Evolutionary conservation across 495 filamentous ascomycete genomes (phyloP).

Genomic region (Penicillium daleae): DNA sequence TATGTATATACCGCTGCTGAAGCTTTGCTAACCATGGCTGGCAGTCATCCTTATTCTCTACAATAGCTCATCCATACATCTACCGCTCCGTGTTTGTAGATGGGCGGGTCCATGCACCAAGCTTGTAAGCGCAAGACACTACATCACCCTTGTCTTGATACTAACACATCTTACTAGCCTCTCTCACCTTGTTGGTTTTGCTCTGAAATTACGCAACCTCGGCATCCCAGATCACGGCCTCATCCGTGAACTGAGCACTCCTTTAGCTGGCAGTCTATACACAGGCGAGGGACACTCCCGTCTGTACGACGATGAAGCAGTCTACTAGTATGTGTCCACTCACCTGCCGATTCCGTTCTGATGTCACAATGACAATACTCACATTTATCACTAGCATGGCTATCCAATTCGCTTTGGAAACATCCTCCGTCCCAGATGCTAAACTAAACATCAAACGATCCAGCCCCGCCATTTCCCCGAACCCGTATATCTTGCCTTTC

Average conservation of each 20-base stretch:
- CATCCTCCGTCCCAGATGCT: constrained; percentile 62
- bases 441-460: constrained; percentile 55
- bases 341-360: constrained; percentile 1
- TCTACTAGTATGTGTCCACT: constrained; percentile 71
- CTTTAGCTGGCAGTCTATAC: constrained; percentile 90
- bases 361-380: constrained; percentile 15
- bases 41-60: constrained; percentile 82
- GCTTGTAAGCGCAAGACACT: constrained; percentile 63
- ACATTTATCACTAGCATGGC: constrained; percentile 61
- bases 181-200: constrained; percentile 89
- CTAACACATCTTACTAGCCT: constrained; percentile 53
- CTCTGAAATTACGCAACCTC: constrained; percentile 88
- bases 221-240: constrained; percentile 92
- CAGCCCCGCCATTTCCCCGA: constrained; percentile 58
- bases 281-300: constrained; percentile 90
- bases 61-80: constrained; percentile 86
- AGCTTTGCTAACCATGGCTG: constrained; percentile 18
- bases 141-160: neutral
- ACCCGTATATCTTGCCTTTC: constrained; percentile 90
- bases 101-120: constrained; percentile 86
- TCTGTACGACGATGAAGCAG: constrained; percentile 86
- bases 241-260: constrained; percentile 84
- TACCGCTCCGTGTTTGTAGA: constrained; percentile 94
- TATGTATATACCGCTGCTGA: neutral
- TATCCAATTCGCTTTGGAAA: constrained; percentile 84